Base-by-base conservation (phyloP, 139 green algal genomes). In the Marvania coccoides region DNA sequence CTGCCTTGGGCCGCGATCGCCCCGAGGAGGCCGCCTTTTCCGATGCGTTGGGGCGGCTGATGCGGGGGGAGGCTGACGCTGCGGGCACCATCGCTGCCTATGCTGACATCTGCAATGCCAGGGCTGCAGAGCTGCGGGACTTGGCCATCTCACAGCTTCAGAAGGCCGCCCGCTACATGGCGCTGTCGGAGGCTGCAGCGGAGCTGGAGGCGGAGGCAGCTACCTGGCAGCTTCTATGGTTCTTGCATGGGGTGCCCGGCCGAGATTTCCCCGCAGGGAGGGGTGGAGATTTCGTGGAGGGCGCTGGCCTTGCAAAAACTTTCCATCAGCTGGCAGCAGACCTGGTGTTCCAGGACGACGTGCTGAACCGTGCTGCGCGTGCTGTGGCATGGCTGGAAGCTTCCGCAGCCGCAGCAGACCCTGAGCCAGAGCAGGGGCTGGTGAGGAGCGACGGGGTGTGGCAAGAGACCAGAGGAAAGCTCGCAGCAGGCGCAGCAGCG, bases 301-400 rank as follows among this genome's bases (percentile, higher is more conserved):
- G 77, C 48, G 77, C 55, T 10, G 84, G 81, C 0, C 78, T 71
- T 14, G 31, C 35, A 40, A 71, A 65, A 39, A 87, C 80, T 6
- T 46, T 62, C 24, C 64, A 80, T 3, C 78, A 91, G 67, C 63
- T 57, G 13, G 55, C 74, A 8, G 63, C 73, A 1, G 83, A 84
- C 53, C 6, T 67, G 24, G 61, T 86, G 2, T 71, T 72, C 19
- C 42, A 54, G 14, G 65, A 89, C 24, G 35, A 47, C 1, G 47
- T 59, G 51, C 75, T 86, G 26, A 68, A 71, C 57, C 37, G 76
- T 54, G 47, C 31, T 45, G 85, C 76, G 2, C 70, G 78, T 19
- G 81, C 85, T 9, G 81, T 91, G 39, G 56, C 72, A 2, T 91
- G 85, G 85, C 73, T 91, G 48, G 85, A 91, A 69, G 73, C 55